Evolutionary conservation across 495 filamentous ascomycete genomes (phyloP), one percentile per base, ranked within the genome.

Genomic region (Cercophora samala): DNA sequence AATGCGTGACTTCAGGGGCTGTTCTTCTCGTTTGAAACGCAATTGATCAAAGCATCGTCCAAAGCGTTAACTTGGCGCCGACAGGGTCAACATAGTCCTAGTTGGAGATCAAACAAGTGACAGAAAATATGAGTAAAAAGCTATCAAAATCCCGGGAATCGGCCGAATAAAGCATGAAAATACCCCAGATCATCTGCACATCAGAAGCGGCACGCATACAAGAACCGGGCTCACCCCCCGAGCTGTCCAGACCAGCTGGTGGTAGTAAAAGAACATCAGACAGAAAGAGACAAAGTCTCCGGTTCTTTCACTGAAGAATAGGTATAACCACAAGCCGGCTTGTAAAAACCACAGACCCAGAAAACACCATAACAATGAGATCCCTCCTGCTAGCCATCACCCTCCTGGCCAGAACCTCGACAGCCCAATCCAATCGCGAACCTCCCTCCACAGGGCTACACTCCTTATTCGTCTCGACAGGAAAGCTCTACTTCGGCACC

Each of bases 401-500:
- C 22, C 22, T 25, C 24, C 5, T 24, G 9, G 18, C 26, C 23
- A 25, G 5, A 25, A 26, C 58, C 0, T 8, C 58, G 5, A 60
- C 5, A n/a, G 19, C 26, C 60, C 24, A 37, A 62, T 29, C 24
- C 25, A 18, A n/a, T 13, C 60, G 21, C 24, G 26, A 15, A 68
- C 26, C 72, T 71, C 6, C 69, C 74, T 25, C 67, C 73, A 51
- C 70, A 73, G 5, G 72, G 66, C 76, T 88, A n/a, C 71, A 89
- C 64, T 75, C 81, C 22, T 83, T 87, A 56, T 84, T 84, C 56
- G 77, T 83, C 25, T 77, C 79, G 1, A 80, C 80, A 25, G 82
- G 85, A 64, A 78, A 83, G 62, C 46, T 75, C 17, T 89, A 88
- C 75, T 88, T 89, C 64, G 87, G 87, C 56, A 83, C 83, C 8